Conservation (phyloP, 2,329 filamentous ascomycete genomes). For the Fusarium tricinctum region DNA sequence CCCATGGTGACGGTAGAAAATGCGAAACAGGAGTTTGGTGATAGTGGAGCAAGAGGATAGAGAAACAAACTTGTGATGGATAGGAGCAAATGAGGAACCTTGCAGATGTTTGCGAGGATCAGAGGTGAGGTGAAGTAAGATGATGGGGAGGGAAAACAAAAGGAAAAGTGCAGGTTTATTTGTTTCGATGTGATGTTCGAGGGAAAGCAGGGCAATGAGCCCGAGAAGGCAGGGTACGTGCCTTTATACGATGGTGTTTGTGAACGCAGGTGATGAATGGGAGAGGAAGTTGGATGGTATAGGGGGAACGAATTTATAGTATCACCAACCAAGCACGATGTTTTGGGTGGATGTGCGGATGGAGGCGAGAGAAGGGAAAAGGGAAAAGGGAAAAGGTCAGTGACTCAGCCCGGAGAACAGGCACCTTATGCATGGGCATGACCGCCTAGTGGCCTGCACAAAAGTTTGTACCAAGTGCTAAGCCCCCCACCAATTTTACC, state of each 20-base stretch:
- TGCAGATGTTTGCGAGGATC: background rate
- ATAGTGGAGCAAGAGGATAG: conserved; percentile 1
- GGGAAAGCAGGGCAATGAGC: background rate
- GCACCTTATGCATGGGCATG: background rate
- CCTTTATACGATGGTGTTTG: background rate
- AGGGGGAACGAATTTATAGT: background rate
- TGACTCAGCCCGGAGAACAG: conserved; percentile 2
- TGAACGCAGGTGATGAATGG: background rate
- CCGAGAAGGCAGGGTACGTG: background rate
- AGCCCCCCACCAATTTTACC: background rate
- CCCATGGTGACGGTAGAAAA: conserved; percentile 67
- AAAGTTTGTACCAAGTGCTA: conserved; percentile 10
- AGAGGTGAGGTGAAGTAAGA: background rate
- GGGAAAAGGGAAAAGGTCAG: conserved; percentile 9
- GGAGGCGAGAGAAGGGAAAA: conserved; percentile 1
- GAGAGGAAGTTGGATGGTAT: background rate
- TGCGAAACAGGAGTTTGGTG: background rate
- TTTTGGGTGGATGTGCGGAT: background rate
- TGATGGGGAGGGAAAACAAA: conserved; percentile 3
- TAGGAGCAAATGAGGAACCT: background rate
- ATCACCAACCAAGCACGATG: background rate
- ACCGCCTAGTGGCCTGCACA: background rate
- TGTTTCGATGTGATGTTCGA: conserved; percentile 3
- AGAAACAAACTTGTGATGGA: background rate
- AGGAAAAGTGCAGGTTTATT: background rate